Evolutionary conservation across 2,329 filamentous ascomycete genomes (phyloP), one percentile per base, ranked within the genome.

Genomic region (Penicillium sp.): DNA sequence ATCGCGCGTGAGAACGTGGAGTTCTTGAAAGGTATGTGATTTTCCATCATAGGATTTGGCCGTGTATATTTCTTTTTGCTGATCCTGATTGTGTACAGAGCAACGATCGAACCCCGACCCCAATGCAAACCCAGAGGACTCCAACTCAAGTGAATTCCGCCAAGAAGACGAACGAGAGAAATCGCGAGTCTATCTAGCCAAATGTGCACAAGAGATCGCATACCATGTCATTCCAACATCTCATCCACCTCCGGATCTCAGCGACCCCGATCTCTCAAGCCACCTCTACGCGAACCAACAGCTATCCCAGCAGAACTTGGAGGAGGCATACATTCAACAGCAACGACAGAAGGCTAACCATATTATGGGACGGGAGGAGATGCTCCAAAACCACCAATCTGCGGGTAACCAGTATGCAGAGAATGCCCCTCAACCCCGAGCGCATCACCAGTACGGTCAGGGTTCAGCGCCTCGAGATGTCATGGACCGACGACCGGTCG

Each of bases 131-230:
- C 75, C 81, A 57, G 52, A 63, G n/a, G 73, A 74, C 50, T 66
- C 70, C 58, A 71, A 77, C 29, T 46, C 29, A 21, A 39, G 19
- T 21, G 50, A 53, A 53, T 53, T 80, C 56, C 81, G 83, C 52
- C 80, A 84, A 58, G 85, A 87, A 55, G 77, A 78, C 47, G 80
- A 86, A 62, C 79, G 85, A 52, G 85, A 88, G 60, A 87, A 87
- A 69, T 87, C 85, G 49, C 82, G 83, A 55, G 76, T 82, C 35
- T 88, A 86, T 65, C 78, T 89, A 31, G 83, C 82, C 55, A 87
- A 87, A 73, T 88, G 86, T 68, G 82, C 87, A 49, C 84, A 88
- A 64, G 87, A 89, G 71, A 84, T 89, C 50, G 84, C 85, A 3
- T 89, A 89, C 66, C 83, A 89, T 59, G 79, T 89, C 33, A 84